Conservation (phyloP, 306 rosid species). For the Potentilla sterilis region DNA sequence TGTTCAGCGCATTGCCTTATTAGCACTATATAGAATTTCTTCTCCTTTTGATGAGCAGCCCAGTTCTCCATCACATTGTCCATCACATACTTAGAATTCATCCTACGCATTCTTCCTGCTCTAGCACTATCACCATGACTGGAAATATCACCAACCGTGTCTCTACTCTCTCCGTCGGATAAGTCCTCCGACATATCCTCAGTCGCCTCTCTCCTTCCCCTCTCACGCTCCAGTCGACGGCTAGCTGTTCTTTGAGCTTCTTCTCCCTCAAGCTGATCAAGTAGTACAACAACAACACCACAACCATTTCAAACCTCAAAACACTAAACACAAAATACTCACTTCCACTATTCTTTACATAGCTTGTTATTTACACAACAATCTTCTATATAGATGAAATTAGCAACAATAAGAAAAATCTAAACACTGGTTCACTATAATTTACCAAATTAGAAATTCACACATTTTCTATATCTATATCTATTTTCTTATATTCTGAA, state of each 20-base stretch:
- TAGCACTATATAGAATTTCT: conserved; percentile 50
- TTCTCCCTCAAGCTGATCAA: conserved; percentile 53
- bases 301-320: background rate
- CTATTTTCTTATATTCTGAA: background rate
- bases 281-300: background rate
- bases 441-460: background rate
- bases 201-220: conserved; percentile 52
- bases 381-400: background rate
- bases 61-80: conserved; percentile 54
- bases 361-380: background rate
- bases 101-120: conserved; percentile 37
- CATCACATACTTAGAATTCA: conserved; percentile 45
- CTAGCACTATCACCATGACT: conserved; percentile 32
- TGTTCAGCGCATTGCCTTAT: conserved; percentile 38
- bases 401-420: background rate
- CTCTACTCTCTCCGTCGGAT: conserved; percentile 63
- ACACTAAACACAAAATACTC: background rate
- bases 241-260: conserved; percentile 41
- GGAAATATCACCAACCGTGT: conserved; percentile 35
- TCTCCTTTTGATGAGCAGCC: conserved; percentile 47
- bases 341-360: background rate
- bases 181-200: conserved; percentile 68
- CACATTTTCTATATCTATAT: background rate
- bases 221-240: conserved; percentile 49
- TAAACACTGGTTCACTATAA: background rate